A percentile compares a stretch with the other conserved stretches of the same genome.
These are phyloP conservation scores for Austroboletus sp. DNA, from an alignment of 1,284 basidiomycete species.

Conservation along the genomic window DNA sequence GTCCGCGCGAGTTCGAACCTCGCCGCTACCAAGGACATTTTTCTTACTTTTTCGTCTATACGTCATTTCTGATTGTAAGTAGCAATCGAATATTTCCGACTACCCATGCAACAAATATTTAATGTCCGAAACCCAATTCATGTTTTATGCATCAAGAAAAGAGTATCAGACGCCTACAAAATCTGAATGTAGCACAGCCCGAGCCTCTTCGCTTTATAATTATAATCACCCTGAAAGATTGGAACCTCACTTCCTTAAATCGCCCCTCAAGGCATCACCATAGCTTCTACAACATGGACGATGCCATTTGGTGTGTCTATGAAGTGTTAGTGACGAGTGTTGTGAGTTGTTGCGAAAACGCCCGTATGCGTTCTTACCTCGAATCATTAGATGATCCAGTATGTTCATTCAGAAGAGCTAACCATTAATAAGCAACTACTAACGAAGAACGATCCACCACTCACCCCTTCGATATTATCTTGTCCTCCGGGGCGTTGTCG, in stretches of 20 bases:
- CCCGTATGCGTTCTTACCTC: neutral
- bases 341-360: neutral
- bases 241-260: too few species aligned
- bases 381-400: neutral
- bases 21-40: slow-evolving; percentile 55
- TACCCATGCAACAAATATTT: neutral
- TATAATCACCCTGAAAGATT: too few species aligned
- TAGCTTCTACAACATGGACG: too few species aligned
- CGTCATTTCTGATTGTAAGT: neutral
- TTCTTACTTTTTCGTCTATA: too few species aligned
- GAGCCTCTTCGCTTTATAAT: too few species aligned
- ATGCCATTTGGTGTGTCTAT: neutral
- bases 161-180: too few species aligned
- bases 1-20: slow-evolving; percentile 79
- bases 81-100: too few species aligned
- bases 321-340: neutral
- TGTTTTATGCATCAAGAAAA: too few species aligned
- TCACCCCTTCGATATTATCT: slow-evolving; percentile 53
- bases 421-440: slow-evolving; percentile 5
- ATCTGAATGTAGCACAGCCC: too few species aligned
- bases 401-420: slow-evolving; percentile 24
- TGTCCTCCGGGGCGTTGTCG: slow-evolving; percentile 57
- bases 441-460: slow-evolving; percentile 16
- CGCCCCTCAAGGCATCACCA: too few species aligned
- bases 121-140: too few species aligned